Base-by-base conservation (phyloP, 192 early-diverging fungal species). In the Coemansia sp. region DNA sequence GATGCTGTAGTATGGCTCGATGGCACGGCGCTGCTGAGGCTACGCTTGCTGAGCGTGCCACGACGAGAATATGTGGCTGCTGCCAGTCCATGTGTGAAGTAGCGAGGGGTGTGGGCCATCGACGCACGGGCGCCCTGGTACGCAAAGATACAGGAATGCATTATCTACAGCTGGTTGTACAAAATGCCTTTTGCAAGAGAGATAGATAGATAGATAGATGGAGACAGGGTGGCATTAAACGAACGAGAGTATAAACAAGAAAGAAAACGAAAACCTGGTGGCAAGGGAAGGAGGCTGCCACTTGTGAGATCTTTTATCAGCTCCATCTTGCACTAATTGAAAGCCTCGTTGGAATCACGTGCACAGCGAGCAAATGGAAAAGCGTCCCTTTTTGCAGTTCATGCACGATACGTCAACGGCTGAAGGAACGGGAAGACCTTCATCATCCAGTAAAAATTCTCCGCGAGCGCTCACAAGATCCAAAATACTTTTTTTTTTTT, bases 1-100 rank as follows among this genome's bases (percentile, higher is more conserved):
- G 66, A 6, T 51, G 60, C 23, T 21, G 14, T n/a, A n/a, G 67
- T 44, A 18, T 21, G 34, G 45, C 16, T 35, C 48, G 68, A 38
- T 7, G 45, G 34, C 20, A 20, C 38, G 24, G 24, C 51, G 18
- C 33, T 64, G 36, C 48, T 52, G 26, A 64, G 36, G 33, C 41
- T 38, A 10, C 51, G 33, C n/a, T n/a, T 59, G 33, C 34, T 34
- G 18, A 15, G 26, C 16, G 26, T 10, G 24, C 34, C 14, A 35
- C 18, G 33, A 26, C 15, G 51, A 53, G 6, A 1, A 21, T 8
- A 41, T 41, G 15, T 53, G 21, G 51, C 24, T 26, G 10, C 23
- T 53, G 51, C 24, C 14, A 7, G 51, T 9, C 51, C 12, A 14
- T 26, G 51, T 26, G 51, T 26, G 10, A 53, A 26, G 9, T 53